Evolutionary conservation across 2,329 filamentous ascomycete species (phyloP).

Genomic region (Aspergillus spinulosporus): DNA sequence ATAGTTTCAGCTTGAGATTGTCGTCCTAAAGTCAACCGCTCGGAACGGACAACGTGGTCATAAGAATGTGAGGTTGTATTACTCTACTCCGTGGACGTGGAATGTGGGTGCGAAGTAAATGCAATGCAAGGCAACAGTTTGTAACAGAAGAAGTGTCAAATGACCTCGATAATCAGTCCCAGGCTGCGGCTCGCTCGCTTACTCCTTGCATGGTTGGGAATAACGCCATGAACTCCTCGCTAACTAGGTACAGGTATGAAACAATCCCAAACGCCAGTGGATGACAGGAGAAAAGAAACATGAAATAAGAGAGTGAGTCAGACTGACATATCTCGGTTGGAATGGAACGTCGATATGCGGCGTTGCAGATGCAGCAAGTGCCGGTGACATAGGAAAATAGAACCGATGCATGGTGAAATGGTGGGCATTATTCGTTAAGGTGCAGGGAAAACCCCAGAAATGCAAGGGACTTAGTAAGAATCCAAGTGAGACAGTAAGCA

Average conservation of each 20-base stretch:
- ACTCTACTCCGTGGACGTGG: no score
- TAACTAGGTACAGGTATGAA: constrained; percentile 2
- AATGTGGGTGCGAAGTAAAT: no score
- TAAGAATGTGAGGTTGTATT: no score
- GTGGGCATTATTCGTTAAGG: background rate
- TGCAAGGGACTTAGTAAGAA: background rate
- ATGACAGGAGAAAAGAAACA: background rate
- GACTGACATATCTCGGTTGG: background rate
- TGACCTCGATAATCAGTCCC: constrained; percentile 10
- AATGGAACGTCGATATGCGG: background rate
- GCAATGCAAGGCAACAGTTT: background rate
- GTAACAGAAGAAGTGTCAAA: background rate
- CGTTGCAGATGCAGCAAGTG: background rate
- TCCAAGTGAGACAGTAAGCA: background rate
- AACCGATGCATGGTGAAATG: background rate
- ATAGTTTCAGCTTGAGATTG: no score
- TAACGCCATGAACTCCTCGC: constrained; percentile 19
- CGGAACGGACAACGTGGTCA: no score
- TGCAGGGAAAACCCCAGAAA: background rate
- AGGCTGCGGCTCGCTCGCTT: background rate
- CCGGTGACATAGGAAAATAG: constrained; percentile 10
- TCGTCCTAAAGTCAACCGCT: no score
- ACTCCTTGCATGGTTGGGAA: constrained; percentile 13
- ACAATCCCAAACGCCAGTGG: constrained; percentile 3
- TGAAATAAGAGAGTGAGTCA: background rate